These are phyloP conservation scores for Pelargonium fulgidum DNA, from an alignment of 441 rosid species.

Conservation along the genomic window DNA sequence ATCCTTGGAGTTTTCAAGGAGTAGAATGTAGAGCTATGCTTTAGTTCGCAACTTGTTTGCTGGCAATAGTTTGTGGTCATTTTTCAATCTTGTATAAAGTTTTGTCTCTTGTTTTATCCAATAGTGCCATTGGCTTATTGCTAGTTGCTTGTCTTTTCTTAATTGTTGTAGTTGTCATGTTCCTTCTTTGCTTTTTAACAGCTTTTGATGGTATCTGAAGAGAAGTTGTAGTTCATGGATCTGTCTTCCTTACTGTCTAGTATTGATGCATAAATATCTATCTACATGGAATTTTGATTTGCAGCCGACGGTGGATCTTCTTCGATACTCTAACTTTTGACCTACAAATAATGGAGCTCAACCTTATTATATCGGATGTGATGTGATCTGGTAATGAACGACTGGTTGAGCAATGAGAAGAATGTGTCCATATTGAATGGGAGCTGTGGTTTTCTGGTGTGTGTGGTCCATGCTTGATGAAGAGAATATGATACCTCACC, in stretches of 20 bases:
- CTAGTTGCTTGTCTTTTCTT: not conserved
- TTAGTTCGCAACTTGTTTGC: constrained; percentile 12
- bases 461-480: not conserved
- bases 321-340: not conserved
- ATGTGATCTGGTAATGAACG: constrained; percentile 21
- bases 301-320: constrained; percentile 6
- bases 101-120: constrained; percentile 11
- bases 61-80: constrained; percentile 16
- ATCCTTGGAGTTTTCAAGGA: constrained; percentile 16
- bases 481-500: not conserved
- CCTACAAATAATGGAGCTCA: constrained; percentile 12
- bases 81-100: constrained; percentile 9
- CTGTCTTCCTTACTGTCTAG: too few relatives aligned
- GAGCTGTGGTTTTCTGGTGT: constrained; percentile 23
- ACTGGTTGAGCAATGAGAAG: constrained; percentile 26
- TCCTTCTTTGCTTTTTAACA: not conserved
- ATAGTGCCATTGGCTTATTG: constrained; percentile 7
- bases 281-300: too few relatives aligned
- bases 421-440: constrained; percentile 26
- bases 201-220: not conserved
- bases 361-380: constrained; percentile 7
- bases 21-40: constrained; percentile 13
- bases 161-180: too few relatives aligned
- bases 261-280: too few relatives aligned
- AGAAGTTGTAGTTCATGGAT: too few relatives aligned